Conservation (phyloP, 371 early-diverging fungal species). For the Cokeromyces recurvatus region DNA sequence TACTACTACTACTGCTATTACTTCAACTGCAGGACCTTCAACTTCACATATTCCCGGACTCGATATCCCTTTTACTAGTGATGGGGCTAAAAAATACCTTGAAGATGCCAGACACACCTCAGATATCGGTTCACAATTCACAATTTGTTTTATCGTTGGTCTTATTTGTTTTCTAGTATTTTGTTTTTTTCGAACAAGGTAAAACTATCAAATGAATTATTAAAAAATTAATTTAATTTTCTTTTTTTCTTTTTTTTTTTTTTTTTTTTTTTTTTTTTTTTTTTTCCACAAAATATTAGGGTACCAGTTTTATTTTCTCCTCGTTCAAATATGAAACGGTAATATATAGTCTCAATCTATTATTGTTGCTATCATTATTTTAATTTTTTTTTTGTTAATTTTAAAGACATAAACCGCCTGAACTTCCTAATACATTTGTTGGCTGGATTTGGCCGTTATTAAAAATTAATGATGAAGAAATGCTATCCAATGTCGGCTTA, state of each 20-base stretch:
- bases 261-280: too few species aligned
- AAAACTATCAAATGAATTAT: too few species aligned
- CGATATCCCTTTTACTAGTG: background rate
- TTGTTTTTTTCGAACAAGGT: slow-evolving; percentile 51
- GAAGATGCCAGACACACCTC: slow-evolving; percentile 2
- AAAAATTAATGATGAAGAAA: slow-evolving; percentile 43
- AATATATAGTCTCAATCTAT: background rate
- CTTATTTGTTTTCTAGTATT: slow-evolving; percentile 43
- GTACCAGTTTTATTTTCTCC: slow-evolving; percentile 55
- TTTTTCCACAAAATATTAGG: too few species aligned
- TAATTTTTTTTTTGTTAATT: background rate
- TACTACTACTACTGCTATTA: too few species aligned
- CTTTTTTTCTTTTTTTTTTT: too few species aligned
- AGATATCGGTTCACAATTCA: slow-evolving; percentile 29
- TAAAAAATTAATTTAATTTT: too few species aligned
- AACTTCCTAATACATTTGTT: slow-evolving; percentile 47
- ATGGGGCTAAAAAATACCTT: background rate
- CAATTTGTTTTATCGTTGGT: slow-evolving; percentile 39
- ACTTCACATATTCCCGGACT: too few species aligned
- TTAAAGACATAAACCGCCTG: slow-evolving; percentile 51
- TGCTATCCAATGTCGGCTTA: slow-evolving; percentile 57
- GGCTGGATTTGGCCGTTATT: slow-evolving; percentile 61
- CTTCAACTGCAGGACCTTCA: background rate
- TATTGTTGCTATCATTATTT: background rate
- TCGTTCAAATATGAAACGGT: slow-evolving; percentile 53